Evolutionary conservation across 768 basidiomycete species (phyloP).

Genomic region (Termitomyces sp.): DNA sequence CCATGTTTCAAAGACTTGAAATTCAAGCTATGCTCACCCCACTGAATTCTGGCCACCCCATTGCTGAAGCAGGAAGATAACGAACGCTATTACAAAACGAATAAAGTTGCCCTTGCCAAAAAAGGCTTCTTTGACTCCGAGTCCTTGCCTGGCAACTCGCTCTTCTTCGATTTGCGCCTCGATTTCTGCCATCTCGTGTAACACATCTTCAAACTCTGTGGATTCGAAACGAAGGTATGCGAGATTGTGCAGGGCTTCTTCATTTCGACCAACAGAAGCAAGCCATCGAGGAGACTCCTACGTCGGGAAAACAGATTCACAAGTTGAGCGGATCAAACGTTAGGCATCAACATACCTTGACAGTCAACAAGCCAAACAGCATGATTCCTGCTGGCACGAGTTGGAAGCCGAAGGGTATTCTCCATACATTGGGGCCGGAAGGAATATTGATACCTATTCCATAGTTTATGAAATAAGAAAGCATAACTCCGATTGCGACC

Average conservation of each 20-base stretch:
- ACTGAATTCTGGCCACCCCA: constrained; percentile 85
- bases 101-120: constrained; percentile 76
- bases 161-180: constrained; percentile 77
- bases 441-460: constrained; percentile 53
- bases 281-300: constrained; percentile 78
- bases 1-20: background rate
- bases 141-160: constrained; percentile 52
- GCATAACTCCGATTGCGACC: constrained; percentile 77
- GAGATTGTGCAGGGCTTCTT: constrained; percentile 52
- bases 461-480: constrained; percentile 76
- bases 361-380: constrained; percentile 59
- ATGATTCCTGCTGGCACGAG: constrained; percentile 61
- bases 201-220: constrained; percentile 35
- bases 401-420: constrained; percentile 70
- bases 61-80: constrained; percentile 77
- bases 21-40: constrained; percentile 24
- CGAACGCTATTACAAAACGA: constrained; percentile 81
- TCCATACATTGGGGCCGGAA: constrained; percentile 49
- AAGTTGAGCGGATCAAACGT: background rate
- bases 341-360: constrained; percentile 33
- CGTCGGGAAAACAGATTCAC: background rate
- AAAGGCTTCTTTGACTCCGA: constrained; percentile 68
- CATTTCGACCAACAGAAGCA: constrained; percentile 50
- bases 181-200: constrained; percentile 72
- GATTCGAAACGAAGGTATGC: constrained; percentile 54